A percentile compares a stretch with the other conserved stretches of the same genome.
These are phyloP conservation scores for Penicillium freii DNA, from an alignment of 2,329 filamentous ascomycete genomes.

Conservation along the genomic window DNA sequence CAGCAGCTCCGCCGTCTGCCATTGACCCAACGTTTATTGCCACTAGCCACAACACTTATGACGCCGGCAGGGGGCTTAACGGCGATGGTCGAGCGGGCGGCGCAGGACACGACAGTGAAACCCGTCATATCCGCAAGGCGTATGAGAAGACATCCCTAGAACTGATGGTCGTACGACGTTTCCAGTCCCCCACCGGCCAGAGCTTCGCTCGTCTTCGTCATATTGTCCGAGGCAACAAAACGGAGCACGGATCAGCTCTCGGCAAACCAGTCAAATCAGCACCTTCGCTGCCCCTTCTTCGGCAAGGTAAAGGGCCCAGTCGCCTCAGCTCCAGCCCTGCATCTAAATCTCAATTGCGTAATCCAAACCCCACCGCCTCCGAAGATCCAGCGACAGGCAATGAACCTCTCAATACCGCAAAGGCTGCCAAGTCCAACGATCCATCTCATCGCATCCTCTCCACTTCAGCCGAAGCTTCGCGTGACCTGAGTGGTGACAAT, in stretches of 20 bases:
- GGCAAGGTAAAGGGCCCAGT: conserved; percentile 23
- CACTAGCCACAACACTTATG: conserved; percentile 30
- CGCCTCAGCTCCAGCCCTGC: conserved; percentile 23
- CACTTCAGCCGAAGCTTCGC: conserved; percentile 34
- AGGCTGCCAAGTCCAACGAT: conserved; percentile 27
- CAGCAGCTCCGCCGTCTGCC: conserved; percentile 33
- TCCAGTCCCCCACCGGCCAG: conserved; percentile 45
- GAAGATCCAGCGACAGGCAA: conserved; percentile 32
- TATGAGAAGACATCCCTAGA: conserved; percentile 47
- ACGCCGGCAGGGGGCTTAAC: conserved; percentile 31
- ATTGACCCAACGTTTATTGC: conserved; percentile 38
- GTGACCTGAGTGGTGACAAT: conserved; percentile 21
- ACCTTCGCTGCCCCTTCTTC: conserved; percentile 33
- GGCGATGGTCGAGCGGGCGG: conserved; percentile 29
- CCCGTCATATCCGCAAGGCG: conserved; percentile 43
- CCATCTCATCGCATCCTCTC: conserved; percentile 37
- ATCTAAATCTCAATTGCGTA: conserved; percentile 24
- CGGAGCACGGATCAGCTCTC: conserved; percentile 22
- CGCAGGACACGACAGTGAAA: conserved; percentile 35
- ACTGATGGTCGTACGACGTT: conserved; percentile 46
- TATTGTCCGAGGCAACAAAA: conserved; percentile 25
- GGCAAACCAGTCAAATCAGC: conserved; percentile 37
- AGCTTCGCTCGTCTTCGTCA: conserved; percentile 42
- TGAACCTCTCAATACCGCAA: conserved; percentile 25
- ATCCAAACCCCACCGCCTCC: conserved; percentile 19